Percentiles rank a stretch among this genome's conserved stretches.
These are phyloP conservation scores for Ceriops decandra DNA, from an alignment of 345 rosid species.

Conservation along the genomic window DNA sequence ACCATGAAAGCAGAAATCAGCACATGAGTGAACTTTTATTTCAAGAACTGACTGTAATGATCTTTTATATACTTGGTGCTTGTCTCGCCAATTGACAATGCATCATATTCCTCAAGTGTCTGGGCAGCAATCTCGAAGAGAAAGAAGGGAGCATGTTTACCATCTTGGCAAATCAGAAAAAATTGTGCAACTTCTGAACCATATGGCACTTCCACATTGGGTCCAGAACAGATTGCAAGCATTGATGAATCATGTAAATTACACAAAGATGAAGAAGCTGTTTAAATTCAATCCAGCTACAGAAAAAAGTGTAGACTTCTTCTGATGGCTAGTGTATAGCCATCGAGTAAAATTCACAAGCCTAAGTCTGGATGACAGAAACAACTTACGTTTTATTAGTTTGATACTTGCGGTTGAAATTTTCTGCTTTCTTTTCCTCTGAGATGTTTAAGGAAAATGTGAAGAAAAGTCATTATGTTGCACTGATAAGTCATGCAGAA, in stretches of 20 bases:
- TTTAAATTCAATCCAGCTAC: constrained; percentile 8
- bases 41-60: constrained; percentile 36
- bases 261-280: constrained; percentile 26
- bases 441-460: not conserved
- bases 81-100: constrained; percentile 62
- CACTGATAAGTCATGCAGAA: not conserved
- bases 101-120: constrained; percentile 51
- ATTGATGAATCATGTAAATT: constrained; percentile 62
- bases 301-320: constrained; percentile 12
- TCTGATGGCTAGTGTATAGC: constrained; percentile 23
- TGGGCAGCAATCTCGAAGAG: constrained; percentile 46
- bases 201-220: constrained; percentile 34
- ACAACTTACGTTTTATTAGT: too few species aligned
- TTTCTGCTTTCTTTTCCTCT: not conserved
- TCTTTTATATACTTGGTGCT: constrained; percentile 65
- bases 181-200: constrained; percentile 48
- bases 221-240: constrained; percentile 39
- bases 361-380: too few species aligned
- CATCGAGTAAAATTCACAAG: constrained; percentile 19
- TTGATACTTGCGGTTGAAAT: too few species aligned
- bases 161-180: constrained; percentile 58
- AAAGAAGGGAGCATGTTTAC: constrained; percentile 52
- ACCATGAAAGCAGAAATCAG: constrained; percentile 24
- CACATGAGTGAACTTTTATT: constrained; percentile 34
- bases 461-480: not conserved